Evolutionary conservation across 1,284 basidiomycete species (phyloP).

Genomic region (Coriolopsis trogii): DNA sequence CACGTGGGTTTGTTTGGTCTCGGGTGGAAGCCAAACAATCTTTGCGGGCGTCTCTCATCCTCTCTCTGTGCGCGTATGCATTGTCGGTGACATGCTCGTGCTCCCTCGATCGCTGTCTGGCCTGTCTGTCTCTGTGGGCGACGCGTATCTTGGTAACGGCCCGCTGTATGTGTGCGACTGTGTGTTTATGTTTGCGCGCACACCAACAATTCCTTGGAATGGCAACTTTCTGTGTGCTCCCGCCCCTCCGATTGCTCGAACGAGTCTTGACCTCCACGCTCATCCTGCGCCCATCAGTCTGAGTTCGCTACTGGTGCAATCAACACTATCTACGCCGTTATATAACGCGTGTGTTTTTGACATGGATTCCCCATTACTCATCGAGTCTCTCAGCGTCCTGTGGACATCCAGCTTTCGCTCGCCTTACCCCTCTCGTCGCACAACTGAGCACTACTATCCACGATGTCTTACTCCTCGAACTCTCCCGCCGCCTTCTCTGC

Average conservation of each 20-base stretch:
- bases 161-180: background rate
- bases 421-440: background rate
- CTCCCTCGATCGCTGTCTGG: background rate
- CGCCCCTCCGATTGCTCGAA: conserved; percentile 3
- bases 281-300: too few species aligned
- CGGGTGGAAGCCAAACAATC: conserved; percentile 5
- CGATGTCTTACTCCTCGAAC: conserved; percentile 24
- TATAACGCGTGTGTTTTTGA: background rate
- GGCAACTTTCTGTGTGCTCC: conserved; percentile 4
- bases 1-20: conserved; percentile 7
- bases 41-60: background rate
- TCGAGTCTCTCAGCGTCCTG: background rate
- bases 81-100: background rate
- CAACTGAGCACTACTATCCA: background rate
- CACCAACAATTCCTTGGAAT: conserved; percentile 8
- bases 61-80: background rate
- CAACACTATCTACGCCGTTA: background rate
- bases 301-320: conserved; percentile 8
- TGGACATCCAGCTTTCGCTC: background rate
- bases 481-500: conserved; percentile 21
- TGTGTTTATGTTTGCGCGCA: background rate
- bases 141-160: conserved; percentile 1
- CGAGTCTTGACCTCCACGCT: conserved; percentile 1
- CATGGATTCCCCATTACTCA: conserved; percentile 7
- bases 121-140: background rate